A percentile compares a stretch with the other conserved stretches of the same genome.
Conservation (phyloP, 768 basidiomycete species). For the Galerina marginata region DNA sequence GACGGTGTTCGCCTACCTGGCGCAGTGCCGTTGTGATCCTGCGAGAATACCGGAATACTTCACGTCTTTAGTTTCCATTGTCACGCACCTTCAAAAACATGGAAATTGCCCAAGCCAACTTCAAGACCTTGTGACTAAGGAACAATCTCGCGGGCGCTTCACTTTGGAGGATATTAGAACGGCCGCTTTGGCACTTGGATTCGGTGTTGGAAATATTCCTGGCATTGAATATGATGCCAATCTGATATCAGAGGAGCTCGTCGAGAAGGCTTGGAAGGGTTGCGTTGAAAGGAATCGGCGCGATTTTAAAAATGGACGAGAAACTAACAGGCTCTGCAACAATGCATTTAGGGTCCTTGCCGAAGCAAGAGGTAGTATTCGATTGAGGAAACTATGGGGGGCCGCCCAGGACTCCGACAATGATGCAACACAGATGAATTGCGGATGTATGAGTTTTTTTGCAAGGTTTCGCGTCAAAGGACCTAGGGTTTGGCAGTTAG, state of each 20-base stretch:
- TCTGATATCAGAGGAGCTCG: slow-evolving; percentile 68
- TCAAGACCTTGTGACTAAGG: slow-evolving; percentile 62
- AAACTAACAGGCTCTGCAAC: slow-evolving; percentile 58
- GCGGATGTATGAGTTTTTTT: no score
- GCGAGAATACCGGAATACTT: slow-evolving; percentile 67
- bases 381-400: slow-evolving; percentile 56
- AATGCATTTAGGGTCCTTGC: slow-evolving; percentile 77
- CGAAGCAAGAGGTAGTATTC: slow-evolving; percentile 59
- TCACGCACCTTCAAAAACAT: slow-evolving; percentile 52
- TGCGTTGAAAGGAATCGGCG: slow-evolving; percentile 58
- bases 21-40: slow-evolving; percentile 84
- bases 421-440: no score
- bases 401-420: slow-evolving; percentile 45
- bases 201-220: slow-evolving; percentile 63
- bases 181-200: slow-evolving; percentile 63
- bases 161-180: slow-evolving; percentile 57
- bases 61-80: slow-evolving; percentile 57
- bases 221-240: slow-evolving; percentile 70
- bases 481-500: no score
- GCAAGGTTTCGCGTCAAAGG: no score
- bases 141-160: slow-evolving; percentile 69
- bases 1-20: slow-evolving; percentile 77
- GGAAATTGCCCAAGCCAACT: slow-evolving; percentile 53
- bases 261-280: slow-evolving; percentile 73
- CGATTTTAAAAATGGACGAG: slow-evolving; percentile 54